Conservation (phyloP, 1,284 basidiomycete genomes). For the Pseudozyma sp. region DNA sequence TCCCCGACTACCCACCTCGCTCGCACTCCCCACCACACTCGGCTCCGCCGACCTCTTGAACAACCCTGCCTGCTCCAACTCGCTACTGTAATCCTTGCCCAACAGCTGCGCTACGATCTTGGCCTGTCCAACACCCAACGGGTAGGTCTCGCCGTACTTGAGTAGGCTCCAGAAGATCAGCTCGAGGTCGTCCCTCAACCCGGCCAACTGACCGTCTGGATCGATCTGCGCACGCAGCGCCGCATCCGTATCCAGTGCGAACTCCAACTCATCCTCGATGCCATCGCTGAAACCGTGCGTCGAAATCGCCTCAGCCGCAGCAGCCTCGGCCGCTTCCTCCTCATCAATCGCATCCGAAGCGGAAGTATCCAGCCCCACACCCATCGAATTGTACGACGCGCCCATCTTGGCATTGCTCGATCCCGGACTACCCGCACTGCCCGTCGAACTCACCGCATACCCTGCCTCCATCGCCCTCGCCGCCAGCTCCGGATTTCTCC, state of each 20-base stretch:
- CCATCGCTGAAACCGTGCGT: slow-evolving; percentile 21
- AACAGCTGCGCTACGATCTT: slow-evolving; percentile 47
- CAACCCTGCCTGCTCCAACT: slow-evolving; percentile 38
- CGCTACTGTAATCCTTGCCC: slow-evolving; percentile 45
- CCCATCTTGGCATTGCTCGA: slow-evolving; percentile 12
- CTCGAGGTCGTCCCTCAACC: slow-evolving; percentile 43
- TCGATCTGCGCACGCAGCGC: slow-evolving; percentile 35
- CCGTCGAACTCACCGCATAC: slow-evolving; percentile 8
- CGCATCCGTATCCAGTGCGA: slow-evolving; percentile 33
- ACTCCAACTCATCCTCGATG: slow-evolving; percentile 48
- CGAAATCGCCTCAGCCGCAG: slow-evolving; percentile 19
- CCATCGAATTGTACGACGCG: slow-evolving; percentile 26
- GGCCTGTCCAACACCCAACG: slow-evolving; percentile 45
- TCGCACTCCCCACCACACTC: slow-evolving; percentile 20
- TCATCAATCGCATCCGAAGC: slow-evolving; percentile 26
- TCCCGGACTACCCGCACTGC: slow-evolving; percentile 8
- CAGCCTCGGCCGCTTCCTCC: slow-evolving; percentile 16
- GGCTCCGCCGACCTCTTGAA: slow-evolving; percentile 30
- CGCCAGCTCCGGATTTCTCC: slow-evolving; percentile 24
- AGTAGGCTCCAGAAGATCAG: slow-evolving; percentile 51
- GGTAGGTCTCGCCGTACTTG: slow-evolving; percentile 54
- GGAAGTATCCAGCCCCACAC: slow-evolving; percentile 33
- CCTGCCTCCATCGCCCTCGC: slow-evolving; percentile 22
- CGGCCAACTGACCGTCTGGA: slow-evolving; percentile 31
- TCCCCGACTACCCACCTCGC: slow-evolving; percentile 24